Conservation (phyloP, 805 yeast genomes). For the Candida easanensis region DNA sequence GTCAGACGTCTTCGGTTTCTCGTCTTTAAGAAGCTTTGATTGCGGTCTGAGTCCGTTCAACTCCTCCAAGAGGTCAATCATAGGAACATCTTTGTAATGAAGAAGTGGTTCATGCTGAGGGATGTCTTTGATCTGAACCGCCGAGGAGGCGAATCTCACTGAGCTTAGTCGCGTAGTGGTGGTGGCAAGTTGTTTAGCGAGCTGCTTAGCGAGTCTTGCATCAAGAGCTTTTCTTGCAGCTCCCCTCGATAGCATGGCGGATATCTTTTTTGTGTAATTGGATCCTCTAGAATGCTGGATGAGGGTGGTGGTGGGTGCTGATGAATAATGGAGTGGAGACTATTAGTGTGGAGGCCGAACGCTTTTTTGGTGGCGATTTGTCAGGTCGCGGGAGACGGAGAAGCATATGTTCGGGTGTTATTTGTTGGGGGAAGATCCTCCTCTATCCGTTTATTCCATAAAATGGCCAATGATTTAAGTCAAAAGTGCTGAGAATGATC, state of each 20-base stretch:
- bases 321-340: background rate
- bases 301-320: background rate
- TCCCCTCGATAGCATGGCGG: constrained; percentile 8
- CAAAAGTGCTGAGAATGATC: too few relatives aligned
- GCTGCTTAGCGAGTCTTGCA: too few relatives aligned
- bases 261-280: background rate
- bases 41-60: constrained; percentile 22
- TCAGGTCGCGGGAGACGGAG: constrained; percentile 4
- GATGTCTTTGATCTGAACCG: background rate
- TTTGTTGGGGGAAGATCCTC: too few relatives aligned
- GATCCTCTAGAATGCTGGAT: background rate
- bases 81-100: constrained; percentile 10
- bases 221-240: constrained; percentile 3
- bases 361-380: constrained; percentile 13
- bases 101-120: background rate
- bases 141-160: constrained; percentile 11
- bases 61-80: constrained; percentile 23
- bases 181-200: background rate
- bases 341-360: constrained; percentile 4
- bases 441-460: too few relatives aligned
- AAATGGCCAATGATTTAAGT: too few relatives aligned
- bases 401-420: constrained; percentile 12
- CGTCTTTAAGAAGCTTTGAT: constrained; percentile 12
- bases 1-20: constrained; percentile 3
- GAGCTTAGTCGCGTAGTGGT: background rate